Evolutionary conservation across 495 filamentous ascomycete genomes (phyloP), one percentile per base, ranked within the genome.

Genomic region (Xylaria venustula): DNA sequence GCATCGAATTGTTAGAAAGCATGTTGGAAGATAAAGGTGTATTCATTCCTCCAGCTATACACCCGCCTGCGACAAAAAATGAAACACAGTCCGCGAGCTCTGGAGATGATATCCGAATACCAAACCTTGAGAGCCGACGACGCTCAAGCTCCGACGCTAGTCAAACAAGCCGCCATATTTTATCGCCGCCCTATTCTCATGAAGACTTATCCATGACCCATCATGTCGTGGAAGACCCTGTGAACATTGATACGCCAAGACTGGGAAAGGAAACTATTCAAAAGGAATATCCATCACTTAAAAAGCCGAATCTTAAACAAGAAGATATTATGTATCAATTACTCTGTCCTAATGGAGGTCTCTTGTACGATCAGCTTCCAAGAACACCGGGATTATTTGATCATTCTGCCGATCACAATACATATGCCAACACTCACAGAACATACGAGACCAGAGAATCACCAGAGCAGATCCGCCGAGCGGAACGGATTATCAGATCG

Each of bases 1-100:
- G 81, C 15, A 80, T 84, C n/a, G 62, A 70, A 7, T 36, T 83
- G 30, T 63, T 84, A 6, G 81, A 84, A 64, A 64, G 54, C 20
- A 78, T 84, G 77, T 67, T 84, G 32, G 68, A 71, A 50, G 79
- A 83, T 40, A 72, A 67, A 8, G 81, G 80, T 26, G 72, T 74
- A n/a, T 71, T 69, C 8, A 73, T 78, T 28, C 81, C 81, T 19
- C 78, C 80, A 3, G 79, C 80, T 42, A 68, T 75, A 32, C 79
- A 84, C 60, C 81, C 81, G 1, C 81, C 81, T 8, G 81, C 79
- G 64, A 83, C 80, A 8, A 70, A 77, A 50, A 75, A 73, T 19
- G 75, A 77, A 61, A 70, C 73, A 5, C 58, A 67, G 59, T 67
- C 45, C 54, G 61, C 28, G 51, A 60, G 54, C 48, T 64, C 30